Evolutionary conservation across 805 yeast species (phyloP).

Genomic region (Blastobotrys attinorum): DNA sequence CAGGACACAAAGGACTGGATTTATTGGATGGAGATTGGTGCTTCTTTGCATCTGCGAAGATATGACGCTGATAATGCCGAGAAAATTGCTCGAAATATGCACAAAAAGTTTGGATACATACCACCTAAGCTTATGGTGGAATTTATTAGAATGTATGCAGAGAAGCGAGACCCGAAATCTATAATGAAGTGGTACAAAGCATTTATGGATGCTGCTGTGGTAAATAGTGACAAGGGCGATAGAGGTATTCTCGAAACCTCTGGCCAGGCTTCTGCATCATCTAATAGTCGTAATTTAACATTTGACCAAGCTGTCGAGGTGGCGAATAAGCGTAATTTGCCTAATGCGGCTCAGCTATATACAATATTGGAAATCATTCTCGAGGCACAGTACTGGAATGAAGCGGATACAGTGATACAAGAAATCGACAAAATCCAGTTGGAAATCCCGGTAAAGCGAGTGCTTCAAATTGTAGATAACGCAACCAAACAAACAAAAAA

Average conservation of each 20-base stretch:
- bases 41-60: constrained; percentile 11
- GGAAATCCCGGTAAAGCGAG: constrained; percentile 7
- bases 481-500: constrained; percentile 1
- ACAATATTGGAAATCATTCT: constrained; percentile 7
- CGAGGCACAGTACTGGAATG: constrained; percentile 10
- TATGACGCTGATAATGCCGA: constrained; percentile 14
- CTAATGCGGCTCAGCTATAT: constrained; percentile 6
- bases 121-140: constrained; percentile 17
- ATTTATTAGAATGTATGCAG: constrained; percentile 12
- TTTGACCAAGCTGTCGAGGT: constrained; percentile 9
- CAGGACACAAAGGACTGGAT: constrained; percentile 12
- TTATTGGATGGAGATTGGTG: constrained; percentile 20
- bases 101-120: constrained; percentile 9
- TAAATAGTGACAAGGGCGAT: neutral
- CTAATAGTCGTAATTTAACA: neutral
- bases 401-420: constrained; percentile 10
- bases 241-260: too few species aligned
- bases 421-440: constrained; percentile 8
- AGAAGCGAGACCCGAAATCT: neutral
- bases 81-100: constrained; percentile 13
- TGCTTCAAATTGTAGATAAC: constrained; percentile 13
- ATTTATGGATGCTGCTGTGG: neutral
- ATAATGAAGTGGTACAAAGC: neutral
- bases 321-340: constrained; percentile 7
- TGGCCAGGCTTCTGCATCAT: too few species aligned